These are phyloP conservation scores for Pseudogymnoascus verrucosus DNA, from an alignment of 2,329 filamentous ascomycete species.

Conservation along the genomic window DNA sequence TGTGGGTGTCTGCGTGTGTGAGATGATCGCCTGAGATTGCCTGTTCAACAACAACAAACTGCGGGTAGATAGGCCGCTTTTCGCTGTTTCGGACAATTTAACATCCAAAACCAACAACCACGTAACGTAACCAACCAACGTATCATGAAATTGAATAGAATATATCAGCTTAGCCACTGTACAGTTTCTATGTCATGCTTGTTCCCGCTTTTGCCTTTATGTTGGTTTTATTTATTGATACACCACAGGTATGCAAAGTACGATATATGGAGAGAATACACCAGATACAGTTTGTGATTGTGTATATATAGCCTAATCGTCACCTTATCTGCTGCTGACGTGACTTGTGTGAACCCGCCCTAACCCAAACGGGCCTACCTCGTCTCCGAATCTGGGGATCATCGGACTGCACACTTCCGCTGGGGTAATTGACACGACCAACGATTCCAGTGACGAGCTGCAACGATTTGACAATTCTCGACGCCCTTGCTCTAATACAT, in stretches of 20 bases:
- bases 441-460: not conserved
- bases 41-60: not conserved
- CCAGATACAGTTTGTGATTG: not conserved
- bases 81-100: not conserved
- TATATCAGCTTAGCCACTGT: not conserved
- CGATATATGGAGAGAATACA: not conserved
- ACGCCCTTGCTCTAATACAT: not conserved
- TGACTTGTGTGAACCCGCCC: not conserved
- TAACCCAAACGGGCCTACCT: not conserved
- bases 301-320: conserved; percentile 1
- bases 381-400: conserved; percentile 23
- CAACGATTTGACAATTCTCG: not conserved
- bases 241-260: not conserved
- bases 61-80: not conserved
- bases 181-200: not conserved
- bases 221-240: not conserved
- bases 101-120: not conserved
- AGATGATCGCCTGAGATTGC: not conserved
- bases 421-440: not conserved
- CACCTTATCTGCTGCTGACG: not conserved
- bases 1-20: too few species aligned
- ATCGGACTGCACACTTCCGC: conserved; percentile 19
- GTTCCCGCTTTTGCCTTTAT: not conserved
- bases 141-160: not conserved
- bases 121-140: not conserved